These are phyloP conservation scores for Coemansia sp. DNA, from an alignment of 192 early-diverging fungal species.

Conservation along the genomic window DNA sequence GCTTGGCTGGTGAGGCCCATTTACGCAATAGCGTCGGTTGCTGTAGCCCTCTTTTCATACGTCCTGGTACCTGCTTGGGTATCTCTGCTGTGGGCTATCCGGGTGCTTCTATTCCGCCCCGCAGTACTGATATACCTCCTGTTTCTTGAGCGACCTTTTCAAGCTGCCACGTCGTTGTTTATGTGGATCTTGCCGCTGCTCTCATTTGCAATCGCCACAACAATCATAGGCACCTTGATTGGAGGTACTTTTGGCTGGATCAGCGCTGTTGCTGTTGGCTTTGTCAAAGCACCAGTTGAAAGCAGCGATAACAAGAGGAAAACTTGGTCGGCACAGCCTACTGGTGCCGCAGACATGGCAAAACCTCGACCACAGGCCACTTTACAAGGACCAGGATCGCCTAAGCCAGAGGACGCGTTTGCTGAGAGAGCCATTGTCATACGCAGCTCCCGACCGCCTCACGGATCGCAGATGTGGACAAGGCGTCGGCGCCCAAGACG, in stretches of 20 bases:
- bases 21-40: not conserved
- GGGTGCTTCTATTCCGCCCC: conserved; percentile 26
- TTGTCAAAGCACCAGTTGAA: not conserved
- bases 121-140: conserved; percentile 41
- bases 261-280: conserved; percentile 18
- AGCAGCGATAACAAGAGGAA: not conserved
- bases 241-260: conserved; percentile 41
- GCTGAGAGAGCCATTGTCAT: not conserved
- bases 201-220: conserved; percentile 17
- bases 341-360: not conserved
- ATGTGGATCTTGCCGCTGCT: conserved; percentile 40
- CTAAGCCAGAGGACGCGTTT: not conserved
- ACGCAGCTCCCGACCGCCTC: not conserved
- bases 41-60: conserved; percentile 12
- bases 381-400: not conserved
- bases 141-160: conserved; percentile 36
- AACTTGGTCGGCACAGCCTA: not conserved
- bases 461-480: conserved; percentile 6
- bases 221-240: conserved; percentile 26
- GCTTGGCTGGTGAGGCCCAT: not conserved
- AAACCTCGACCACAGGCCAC: not conserved
- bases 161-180: conserved; percentile 24
- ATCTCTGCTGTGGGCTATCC: conserved; percentile 9
- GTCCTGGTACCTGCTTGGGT: conserved; percentile 13
- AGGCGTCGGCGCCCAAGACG: not conserved